Conservation (phyloP, 331 rosid genomes). For the Rosa hybrid region DNA sequence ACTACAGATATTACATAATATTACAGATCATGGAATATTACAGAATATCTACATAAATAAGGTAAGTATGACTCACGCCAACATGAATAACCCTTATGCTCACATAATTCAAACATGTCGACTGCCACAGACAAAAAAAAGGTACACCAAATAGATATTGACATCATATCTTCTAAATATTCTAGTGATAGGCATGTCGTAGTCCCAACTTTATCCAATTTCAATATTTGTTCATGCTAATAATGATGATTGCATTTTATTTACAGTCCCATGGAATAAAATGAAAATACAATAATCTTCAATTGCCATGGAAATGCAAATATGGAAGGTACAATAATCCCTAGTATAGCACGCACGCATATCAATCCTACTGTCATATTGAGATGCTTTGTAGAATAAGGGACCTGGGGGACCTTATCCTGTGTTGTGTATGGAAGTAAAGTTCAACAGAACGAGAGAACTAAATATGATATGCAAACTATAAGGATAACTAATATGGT, state of each 20-base stretch:
- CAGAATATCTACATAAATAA: no score
- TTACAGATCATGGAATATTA: no score
- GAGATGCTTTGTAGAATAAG: not conserved
- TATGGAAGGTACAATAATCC: slow-evolving; percentile 49
- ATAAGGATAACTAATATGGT: not conserved
- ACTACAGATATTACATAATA: no score
- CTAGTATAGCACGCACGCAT: not conserved
- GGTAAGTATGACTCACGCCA: no score
- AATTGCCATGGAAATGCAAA: slow-evolving; percentile 37
- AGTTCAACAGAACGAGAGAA: not conserved
- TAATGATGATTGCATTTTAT: slow-evolving; percentile 22
- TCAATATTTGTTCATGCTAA: not conserved
- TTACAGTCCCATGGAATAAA: slow-evolving; percentile 50
- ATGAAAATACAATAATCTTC: slow-evolving; percentile 31
- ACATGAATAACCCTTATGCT: not conserved
- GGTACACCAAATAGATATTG: not conserved
- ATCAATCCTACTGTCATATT: not conserved
- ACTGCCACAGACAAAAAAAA: not conserved
- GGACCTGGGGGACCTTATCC: not conserved
- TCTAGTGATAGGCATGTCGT: not conserved
- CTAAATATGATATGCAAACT: not conserved
- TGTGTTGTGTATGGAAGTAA: not conserved
- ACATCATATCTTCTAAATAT: not conserved
- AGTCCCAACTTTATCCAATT: not conserved
- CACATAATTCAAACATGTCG: not conserved